Evolutionary conservation across 345 rosid genomes (phyloP), one percentile per base, ranked within the genome.

Genomic region (Euphorbia peplus): DNA sequence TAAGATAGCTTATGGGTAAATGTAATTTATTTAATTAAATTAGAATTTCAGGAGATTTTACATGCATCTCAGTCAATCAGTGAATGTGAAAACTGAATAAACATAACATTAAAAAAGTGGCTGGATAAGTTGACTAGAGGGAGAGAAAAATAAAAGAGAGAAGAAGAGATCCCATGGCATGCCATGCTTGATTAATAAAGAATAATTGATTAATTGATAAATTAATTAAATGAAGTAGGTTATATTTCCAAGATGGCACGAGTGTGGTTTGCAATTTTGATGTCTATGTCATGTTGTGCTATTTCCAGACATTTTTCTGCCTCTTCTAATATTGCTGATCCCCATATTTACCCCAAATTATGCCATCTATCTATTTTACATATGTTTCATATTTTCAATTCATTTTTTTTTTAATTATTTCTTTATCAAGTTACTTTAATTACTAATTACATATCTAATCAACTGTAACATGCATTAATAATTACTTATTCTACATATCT

Each of bases 201-300:
- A n/a, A n/a, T n/a, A n/a, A n/a, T n/a, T n/a, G n/a, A n/a, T n/a
- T n/a, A n/a, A n/a, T n/a, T n/a, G n/a, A n/a, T n/a, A n/a, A n/a
- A n/a, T n/a, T n/a, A n/a, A n/a, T n/a, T n/a, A n/a, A n/a, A n/a
- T n/a, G n/a, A n/a, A n/a, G n/a, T n/a, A n/a, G n/a, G n/a, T 67
- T 72, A 64, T 71, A 67, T 56, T 81, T 77, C 78, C 87, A 73
- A 83, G 87, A 77, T 77, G 71, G 73, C 87, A 84, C 85, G 80
- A 81, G 81, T 63, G 82, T 60, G 62, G 65, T 74, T 76, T 73
- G 73, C 14, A 66, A 76, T 83, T 79, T 64, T 82, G 65, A 76
- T 75, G 82, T 70, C 64, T 25, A 22, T 66, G 69, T 73, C 62
- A 55, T 67, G 79, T 55, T 53, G 57, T 63, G 68, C 29, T 54